Evolutionary conservation across 2,329 filamentous ascomycete genomes (phyloP), one percentile per base, ranked within the genome.

Genomic region (Epichloe brachyelytri): DNA sequence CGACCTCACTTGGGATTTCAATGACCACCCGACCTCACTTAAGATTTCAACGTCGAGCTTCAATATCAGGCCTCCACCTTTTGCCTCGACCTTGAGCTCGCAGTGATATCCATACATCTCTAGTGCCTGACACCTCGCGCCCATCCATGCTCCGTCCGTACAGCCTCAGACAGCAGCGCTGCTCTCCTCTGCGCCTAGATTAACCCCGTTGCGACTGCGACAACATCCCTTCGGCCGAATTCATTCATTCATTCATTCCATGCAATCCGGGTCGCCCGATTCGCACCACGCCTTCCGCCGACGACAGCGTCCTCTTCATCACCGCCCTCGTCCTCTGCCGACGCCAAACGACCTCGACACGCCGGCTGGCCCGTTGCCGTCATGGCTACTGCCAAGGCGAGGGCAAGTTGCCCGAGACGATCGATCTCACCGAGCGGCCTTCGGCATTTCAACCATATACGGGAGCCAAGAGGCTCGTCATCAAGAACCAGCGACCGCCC

Each of bases 401-500:
- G 63, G 68, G 67, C 57, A 71, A 70, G 59, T 59, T 68, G 48
- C 68, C 66, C 56, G 67, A 70, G 51, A 61, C 60, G 20, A 55
- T 67, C 52, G 67, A 70, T 53, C 59, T 65, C 39, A 64, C 65
- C 43, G 59, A 60, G 53, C 57, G 54, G 22, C 62, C 66, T 19
- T 64, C 68, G 36, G 67, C 70, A 48, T 87, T 90, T 62, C 86
- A 85, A 58, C 83, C 88, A 12, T 81, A 87, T 60, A 74, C 77
- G 11, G 89, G 88, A 34, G 83, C 88, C 19, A 90, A 85, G 73
- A 90, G 85, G 68, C 78, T 98, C 44, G 79, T 91, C n/a, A 87
- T 98, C 60, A 95, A 95, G 77, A 97, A 96, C 64, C 77, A 96
- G 56, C 82, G 85, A 53, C 76, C 78, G 1, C 75, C 75, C 17